Percentiles rank a stretch among this genome's conserved stretches.
Conservation (phyloP, 2,329 filamentous ascomycete genomes). For the Magnaporthiopsis incrustans region DNA sequence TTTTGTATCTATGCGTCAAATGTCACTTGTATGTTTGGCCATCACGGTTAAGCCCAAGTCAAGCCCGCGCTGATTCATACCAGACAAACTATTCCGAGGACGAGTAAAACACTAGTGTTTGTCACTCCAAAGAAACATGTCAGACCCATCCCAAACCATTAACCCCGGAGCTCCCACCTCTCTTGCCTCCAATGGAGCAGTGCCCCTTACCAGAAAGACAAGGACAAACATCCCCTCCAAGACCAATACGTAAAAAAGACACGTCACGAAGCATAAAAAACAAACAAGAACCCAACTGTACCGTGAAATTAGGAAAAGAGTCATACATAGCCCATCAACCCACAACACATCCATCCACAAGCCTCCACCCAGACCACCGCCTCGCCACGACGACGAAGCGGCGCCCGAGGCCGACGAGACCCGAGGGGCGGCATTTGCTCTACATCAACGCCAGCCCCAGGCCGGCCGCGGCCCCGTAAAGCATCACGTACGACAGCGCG, state of each 20-base stretch:
- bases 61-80: too few relatives aligned
- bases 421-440: constrained; percentile 5
- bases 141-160: too few relatives aligned
- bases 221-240: neutral
- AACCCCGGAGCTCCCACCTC: too few relatives aligned
- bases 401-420: neutral
- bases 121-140: too few relatives aligned
- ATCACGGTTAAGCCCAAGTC: too few relatives aligned
- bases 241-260: neutral
- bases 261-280: constrained; percentile 1
- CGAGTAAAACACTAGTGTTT: too few relatives aligned
- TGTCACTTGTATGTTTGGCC: too few relatives aligned
- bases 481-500: neutral
- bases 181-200: neutral
- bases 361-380: neutral
- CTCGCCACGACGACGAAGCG: neutral
- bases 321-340: neutral
- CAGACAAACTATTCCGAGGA: too few relatives aligned
- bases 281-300: neutral
- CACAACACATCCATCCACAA: neutral
- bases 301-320: neutral
- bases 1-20: too few relatives aligned
- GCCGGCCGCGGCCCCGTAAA: constrained; percentile 4
- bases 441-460: constrained; percentile 1
- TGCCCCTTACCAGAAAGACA: neutral